These are phyloP conservation scores for Colletotrichum orbiculare DNA, from an alignment of 2,329 filamentous ascomycete species.

Conservation along the genomic window DNA sequence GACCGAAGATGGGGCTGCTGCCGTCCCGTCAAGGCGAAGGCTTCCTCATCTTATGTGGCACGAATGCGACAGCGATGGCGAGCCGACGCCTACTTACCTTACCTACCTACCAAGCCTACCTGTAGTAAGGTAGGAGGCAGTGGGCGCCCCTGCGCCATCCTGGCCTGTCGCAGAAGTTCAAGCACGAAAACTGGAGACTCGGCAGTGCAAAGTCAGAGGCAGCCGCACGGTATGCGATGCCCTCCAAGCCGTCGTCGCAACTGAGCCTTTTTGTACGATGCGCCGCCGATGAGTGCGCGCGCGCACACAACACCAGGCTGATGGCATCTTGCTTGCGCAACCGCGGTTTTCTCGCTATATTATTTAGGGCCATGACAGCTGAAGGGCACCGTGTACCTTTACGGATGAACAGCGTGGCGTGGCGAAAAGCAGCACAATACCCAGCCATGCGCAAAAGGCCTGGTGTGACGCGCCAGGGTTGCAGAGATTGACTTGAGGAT, in stretches of 20 bases:
- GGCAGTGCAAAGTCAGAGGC: constrained; percentile 32
- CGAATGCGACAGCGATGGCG: constrained; percentile 20
- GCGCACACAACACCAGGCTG: neutral
- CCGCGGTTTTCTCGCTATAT: neutral
- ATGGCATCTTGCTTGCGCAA: neutral
- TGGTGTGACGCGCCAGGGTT: constrained; percentile 36
- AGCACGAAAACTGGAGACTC: constrained; percentile 30
- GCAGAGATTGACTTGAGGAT: constrained; percentile 34
- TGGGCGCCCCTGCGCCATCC: constrained; percentile 17
- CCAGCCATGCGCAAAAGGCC: constrained; percentile 30
- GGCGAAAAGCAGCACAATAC: constrained; percentile 20
- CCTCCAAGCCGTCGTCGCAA: constrained; percentile 33
- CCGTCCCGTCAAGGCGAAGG: constrained; percentile 13
- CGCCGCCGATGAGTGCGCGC: constrained; percentile 8
- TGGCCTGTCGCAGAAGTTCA: constrained; percentile 27
- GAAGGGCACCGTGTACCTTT: neutral
- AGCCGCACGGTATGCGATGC: constrained; percentile 27
- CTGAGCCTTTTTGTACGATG: constrained; percentile 13
- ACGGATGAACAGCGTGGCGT: constrained; percentile 24
- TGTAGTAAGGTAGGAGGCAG: neutral
- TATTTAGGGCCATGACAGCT: neutral
- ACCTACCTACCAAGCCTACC: neutral
- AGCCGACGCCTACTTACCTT: too few species aligned
- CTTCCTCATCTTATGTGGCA: constrained; percentile 23
- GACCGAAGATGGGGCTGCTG: too few species aligned